These are phyloP conservation scores for Lagenidium sp. DNA, from an alignment of 352 stramenopile genomes.

Conservation along the genomic window DNA sequence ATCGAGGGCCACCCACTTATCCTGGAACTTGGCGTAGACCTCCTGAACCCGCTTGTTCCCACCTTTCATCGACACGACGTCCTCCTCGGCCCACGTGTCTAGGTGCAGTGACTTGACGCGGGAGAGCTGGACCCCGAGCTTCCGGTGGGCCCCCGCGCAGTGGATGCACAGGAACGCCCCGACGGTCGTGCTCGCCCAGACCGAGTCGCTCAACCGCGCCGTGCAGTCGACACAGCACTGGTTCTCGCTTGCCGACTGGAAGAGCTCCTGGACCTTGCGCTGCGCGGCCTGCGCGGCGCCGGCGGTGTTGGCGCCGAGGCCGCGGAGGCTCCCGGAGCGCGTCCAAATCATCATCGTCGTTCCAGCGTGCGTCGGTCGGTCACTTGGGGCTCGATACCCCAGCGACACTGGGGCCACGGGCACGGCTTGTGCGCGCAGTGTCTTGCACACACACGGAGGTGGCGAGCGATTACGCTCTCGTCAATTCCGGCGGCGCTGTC, in stretches of 20 bases:
- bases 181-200: slow-evolving; percentile 93
- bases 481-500: no score
- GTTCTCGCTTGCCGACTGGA: slow-evolving; percentile 49
- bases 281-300: slow-evolving; percentile 93
- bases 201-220: slow-evolving; percentile 56
- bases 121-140: slow-evolving; percentile 93
- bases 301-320: slow-evolving; percentile 92
- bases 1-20: slow-evolving; percentile 45
- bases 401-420: no score
- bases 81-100: slow-evolving; percentile 67
- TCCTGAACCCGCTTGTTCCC: slow-evolving; percentile 64
- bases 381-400: no score
- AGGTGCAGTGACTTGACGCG: slow-evolving; percentile 75
- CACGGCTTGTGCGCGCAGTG: no score
- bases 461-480: no score
- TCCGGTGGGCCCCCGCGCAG: slow-evolving; percentile 92
- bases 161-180: slow-evolving; percentile 94
- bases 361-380: no score
- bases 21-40: slow-evolving; percentile 41
- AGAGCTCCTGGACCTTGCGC: slow-evolving; percentile 53
- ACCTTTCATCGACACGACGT: slow-evolving; percentile 58
- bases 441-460: no score
- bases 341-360: slow-evolving; percentile 17
- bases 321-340: slow-evolving; percentile 8
- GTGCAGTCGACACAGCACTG: slow-evolving; percentile 76